A percentile compares a stretch with the other conserved stretches of the same genome.
These are phyloP conservation scores for Auricularia cornea DNA, from an alignment of 768 basidiomycete genomes.

Conservation along the genomic window DNA sequence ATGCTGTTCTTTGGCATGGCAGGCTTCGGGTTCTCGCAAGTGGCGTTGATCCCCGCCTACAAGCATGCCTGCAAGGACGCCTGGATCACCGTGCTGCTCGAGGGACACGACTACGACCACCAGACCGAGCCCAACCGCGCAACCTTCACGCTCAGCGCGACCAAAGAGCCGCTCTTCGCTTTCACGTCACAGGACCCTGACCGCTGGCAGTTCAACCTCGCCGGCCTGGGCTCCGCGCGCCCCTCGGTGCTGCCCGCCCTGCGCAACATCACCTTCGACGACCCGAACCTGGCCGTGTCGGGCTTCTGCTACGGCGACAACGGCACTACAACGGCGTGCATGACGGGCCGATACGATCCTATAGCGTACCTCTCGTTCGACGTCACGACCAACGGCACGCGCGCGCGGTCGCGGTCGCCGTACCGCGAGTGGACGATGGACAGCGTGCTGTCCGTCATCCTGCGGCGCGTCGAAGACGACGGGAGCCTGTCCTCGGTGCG, in stretches of 20 bases:
- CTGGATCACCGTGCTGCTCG: background rate
- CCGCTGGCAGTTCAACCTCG: background rate
- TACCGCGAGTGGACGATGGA: too few relatives aligned
- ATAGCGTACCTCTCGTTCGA: too few relatives aligned
- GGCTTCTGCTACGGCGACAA: too few relatives aligned
- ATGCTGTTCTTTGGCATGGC: too few relatives aligned
- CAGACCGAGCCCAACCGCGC: background rate
- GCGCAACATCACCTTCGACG: background rate
- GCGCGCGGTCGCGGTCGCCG: too few relatives aligned
- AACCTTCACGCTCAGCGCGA: background rate
- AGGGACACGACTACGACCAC: background rate
- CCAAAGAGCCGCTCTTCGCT: background rate
- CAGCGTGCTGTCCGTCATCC: too few relatives aligned
- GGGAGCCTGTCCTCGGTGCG: too few relatives aligned
- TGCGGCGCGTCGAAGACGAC: too few relatives aligned
- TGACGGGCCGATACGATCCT: too few relatives aligned
- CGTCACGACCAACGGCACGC: too few relatives aligned
- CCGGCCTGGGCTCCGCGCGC: background rate
- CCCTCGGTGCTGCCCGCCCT: background rate
- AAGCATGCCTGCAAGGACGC: background rate
- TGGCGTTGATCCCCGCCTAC: background rate
- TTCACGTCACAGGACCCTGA: background rate
- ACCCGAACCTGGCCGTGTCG: background rate
- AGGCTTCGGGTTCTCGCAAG: too few relatives aligned
- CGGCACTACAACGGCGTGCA: too few relatives aligned